phyloP scores from a whole-genome alignment of 495 filamentous ascomycete species.

The Hyaloscypha finlandica region DNA sequence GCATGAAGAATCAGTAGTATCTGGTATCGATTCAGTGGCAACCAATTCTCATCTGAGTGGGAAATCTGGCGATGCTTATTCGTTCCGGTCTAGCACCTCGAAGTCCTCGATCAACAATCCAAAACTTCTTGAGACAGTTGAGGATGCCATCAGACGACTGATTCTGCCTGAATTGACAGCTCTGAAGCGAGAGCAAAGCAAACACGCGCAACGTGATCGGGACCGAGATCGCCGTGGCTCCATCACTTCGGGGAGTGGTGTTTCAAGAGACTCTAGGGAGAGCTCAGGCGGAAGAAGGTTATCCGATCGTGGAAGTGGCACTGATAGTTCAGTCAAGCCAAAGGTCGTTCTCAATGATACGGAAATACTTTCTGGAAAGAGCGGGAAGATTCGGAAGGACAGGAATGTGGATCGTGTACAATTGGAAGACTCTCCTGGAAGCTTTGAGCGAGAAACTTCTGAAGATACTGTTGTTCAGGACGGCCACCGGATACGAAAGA shows the following conservation, averaged over 20 bases:
- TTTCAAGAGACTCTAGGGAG: slow-evolving; percentile 60
- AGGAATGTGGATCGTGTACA: slow-evolving; percentile 47
- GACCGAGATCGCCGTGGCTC: slow-evolving; percentile 66
- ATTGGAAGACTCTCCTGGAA: slow-evolving; percentile 26
- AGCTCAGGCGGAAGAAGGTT: slow-evolving; percentile 47
- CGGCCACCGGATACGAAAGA: slow-evolving; percentile 52
- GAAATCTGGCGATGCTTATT: slow-evolving; percentile 73
- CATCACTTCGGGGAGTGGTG: slow-evolving; percentile 57
- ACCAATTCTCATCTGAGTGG: slow-evolving; percentile 73
- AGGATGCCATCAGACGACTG: slow-evolving; percentile 90
- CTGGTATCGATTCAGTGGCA: slow-evolving; percentile 69
- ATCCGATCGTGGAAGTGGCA: slow-evolving; percentile 70
- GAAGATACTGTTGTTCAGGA: slow-evolving; percentile 52
- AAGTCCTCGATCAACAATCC: slow-evolving; percentile 93
- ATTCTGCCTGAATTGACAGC: slow-evolving; percentile 91
- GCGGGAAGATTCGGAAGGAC: slow-evolving; percentile 51
- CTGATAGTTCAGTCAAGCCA: slow-evolving; percentile 63
- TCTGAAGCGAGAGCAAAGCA: slow-evolving; percentile 83
- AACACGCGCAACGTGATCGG: slow-evolving; percentile 46
- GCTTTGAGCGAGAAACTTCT: slow-evolving; percentile 32
- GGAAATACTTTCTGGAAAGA: slow-evolving; percentile 59
- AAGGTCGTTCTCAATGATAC: slow-evolving; percentile 64
- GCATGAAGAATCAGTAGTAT: slow-evolving; percentile 63
- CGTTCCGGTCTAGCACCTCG: slow-evolving; percentile 73
- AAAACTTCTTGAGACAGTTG: slow-evolving; percentile 90